Base-by-base conservation (phyloP, 805 yeast genomes). In the Kuraishia molischiana region DNA sequence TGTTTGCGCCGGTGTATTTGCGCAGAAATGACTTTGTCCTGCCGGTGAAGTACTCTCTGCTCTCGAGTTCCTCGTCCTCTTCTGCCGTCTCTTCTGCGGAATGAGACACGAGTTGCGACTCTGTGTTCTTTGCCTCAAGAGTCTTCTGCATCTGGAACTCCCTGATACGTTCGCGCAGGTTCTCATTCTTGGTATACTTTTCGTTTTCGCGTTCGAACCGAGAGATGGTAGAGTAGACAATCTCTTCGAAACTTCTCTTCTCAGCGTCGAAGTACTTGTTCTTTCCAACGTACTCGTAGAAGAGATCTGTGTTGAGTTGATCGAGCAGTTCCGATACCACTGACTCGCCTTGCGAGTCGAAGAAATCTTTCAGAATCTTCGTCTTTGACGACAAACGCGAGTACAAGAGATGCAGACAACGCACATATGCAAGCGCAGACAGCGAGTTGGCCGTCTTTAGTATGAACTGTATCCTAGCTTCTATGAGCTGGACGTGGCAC, bases 361-460 rank as follows among this genome's bases (percentile, higher is more conserved):
- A 67, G 44, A 74, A 78, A 6, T 72, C 77, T 48, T 80, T 79
- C 45, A 89, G 61, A 40, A 75, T 77, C 39, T 72, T 74, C 1
- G 84, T 77, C 47, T 82, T 72, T 35, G 68, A 72, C 11, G 75
- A 72, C 8, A 82, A 64, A 28, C 72, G 59, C 0, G 69, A 66
- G 51, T 77, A 80, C n/a, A 82, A 62, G 2, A 78, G 65, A 56
- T 85, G 84, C 24, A 90, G 58, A 1, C 80, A 69, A 49, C 97
- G 69, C 2, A 87, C 77, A 52, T 81, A 85, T 0, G 95, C 81
- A 37, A 87, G 59, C 2, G 77, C 66, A 19, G 85, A 74, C 5
- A 73, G 62, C 2, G 82, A 68, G 35, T 73, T 69, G 0, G 95
- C 79, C 39, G 69, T 73, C 36, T 70, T 76, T 24, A 87, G 57